phyloP scores from a whole-genome alignment of 257 asterid genomes.

The Primulina eburnea region DNA sequence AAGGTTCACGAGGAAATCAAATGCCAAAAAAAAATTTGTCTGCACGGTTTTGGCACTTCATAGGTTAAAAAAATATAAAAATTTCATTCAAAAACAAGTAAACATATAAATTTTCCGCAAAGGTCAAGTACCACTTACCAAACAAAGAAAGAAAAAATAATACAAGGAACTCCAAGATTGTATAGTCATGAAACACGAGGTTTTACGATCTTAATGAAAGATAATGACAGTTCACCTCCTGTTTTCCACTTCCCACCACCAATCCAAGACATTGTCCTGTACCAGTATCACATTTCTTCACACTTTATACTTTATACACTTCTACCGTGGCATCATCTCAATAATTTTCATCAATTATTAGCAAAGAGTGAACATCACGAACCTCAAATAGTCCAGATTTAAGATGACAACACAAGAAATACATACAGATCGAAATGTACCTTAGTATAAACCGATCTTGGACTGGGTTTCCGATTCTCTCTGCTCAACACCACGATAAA shows the following conservation, averaged over 20 bases:
- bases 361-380: background rate
- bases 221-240: background rate
- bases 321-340: background rate
- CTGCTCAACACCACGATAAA: conserved; percentile 60
- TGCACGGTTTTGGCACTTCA: background rate
- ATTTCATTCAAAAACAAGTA: too few relatives aligned
- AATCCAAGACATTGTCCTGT: conserved; percentile 1
- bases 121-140: too few relatives aligned
- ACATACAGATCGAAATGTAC: conserved; percentile 38
- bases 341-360: conserved; percentile 9
- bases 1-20: too few relatives aligned
- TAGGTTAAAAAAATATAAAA: background rate
- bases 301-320: background rate
- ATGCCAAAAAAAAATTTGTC: too few relatives aligned
- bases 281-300: conserved; percentile 8
- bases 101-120: too few relatives aligned
- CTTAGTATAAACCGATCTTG: conserved; percentile 61
- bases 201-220: too few relatives aligned
- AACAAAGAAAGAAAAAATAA: too few relatives aligned
- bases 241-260: background rate
- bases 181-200: too few relatives aligned
- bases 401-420: background rate
- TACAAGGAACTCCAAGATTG: too few relatives aligned
- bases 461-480: conserved; percentile 49
- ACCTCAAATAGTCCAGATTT: conserved; percentile 3